Conservation (phyloP, 257 asterid species). For the Nicotiana noctiflora region DNA sequence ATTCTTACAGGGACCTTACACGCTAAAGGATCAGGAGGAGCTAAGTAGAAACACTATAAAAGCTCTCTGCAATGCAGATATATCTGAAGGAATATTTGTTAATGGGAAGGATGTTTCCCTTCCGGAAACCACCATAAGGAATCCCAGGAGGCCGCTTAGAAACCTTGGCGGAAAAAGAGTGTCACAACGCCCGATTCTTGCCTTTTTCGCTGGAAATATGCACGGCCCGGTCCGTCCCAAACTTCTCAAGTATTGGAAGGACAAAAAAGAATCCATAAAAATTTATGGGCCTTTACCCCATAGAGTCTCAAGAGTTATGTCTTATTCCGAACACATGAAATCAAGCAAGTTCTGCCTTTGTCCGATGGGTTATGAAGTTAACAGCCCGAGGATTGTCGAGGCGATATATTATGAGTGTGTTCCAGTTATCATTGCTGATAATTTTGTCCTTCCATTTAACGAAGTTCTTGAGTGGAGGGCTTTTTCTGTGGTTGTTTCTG, state of each 20-base stretch:
- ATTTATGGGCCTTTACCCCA: conserved; percentile 67
- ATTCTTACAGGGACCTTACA: conserved; percentile 65
- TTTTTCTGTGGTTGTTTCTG: conserved; percentile 59
- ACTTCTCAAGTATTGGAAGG: conserved; percentile 64
- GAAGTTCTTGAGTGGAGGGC: conserved; percentile 69
- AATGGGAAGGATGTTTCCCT: conserved; percentile 67
- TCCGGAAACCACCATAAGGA: conserved; percentile 69
- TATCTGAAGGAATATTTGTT: conserved; percentile 59
- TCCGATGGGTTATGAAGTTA: conserved; percentile 91
- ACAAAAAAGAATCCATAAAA: conserved; percentile 66
- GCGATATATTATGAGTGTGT: conserved; percentile 81
- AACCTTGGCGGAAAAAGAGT: conserved; percentile 75
- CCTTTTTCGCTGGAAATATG: conserved; percentile 77
- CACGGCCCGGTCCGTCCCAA: conserved; percentile 81
- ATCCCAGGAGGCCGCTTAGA: conserved; percentile 64
- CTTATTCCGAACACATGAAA: conserved; percentile 78
- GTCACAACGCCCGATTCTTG: conserved; percentile 77
- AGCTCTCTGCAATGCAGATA: conserved; percentile 85
- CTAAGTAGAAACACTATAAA: conserved; percentile 60
- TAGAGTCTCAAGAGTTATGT: conserved; percentile 41
- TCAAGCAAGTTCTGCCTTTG: conserved; percentile 91
- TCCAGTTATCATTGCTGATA: conserved; percentile 77
- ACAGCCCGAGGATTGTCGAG: conserved; percentile 91
- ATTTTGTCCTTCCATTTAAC: conserved; percentile 56
- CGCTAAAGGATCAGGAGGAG: conserved; percentile 56